Percentiles rank a stretch among this genome's conserved stretches.
Evolutionary conservation across 495 filamentous ascomycete genomes (phyloP).

Genomic region (Hypoxylon perforatum): DNA sequence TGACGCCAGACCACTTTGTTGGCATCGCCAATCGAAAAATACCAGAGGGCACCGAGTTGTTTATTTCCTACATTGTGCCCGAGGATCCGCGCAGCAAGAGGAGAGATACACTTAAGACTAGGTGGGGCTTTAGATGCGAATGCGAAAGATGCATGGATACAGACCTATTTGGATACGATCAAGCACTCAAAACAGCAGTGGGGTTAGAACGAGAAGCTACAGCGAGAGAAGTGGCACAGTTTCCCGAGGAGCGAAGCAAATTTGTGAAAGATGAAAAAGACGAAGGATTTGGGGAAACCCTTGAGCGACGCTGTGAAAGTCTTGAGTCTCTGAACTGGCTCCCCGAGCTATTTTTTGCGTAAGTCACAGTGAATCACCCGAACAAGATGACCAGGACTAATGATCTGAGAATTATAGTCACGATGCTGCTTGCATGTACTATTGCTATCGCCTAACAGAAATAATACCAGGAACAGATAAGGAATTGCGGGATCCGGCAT

Average conservation of each 20-base stretch:
- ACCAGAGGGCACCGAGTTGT: slow-evolving; percentile 14
- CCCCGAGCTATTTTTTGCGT: slow-evolving; percentile 30
- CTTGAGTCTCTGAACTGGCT: neutral
- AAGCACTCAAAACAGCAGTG: neutral
- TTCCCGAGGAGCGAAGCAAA: too few species aligned
- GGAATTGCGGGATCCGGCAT: too few species aligned
- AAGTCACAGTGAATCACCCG: slow-evolving; percentile 7
- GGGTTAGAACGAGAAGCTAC: neutral
- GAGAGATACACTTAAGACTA: neutral
- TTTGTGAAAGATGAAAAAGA: too few species aligned
- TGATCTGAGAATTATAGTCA: neutral
- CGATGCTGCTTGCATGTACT: too few species aligned
- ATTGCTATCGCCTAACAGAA: neutral
- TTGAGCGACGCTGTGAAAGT: neutral
- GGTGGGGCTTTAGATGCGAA: slow-evolving; percentile 5
- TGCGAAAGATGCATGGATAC: neutral
- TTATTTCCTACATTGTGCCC: slow-evolving; percentile 15
- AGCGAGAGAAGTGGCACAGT: too few species aligned
- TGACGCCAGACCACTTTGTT: neutral
- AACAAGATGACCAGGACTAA: neutral
- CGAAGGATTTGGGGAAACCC: neutral
- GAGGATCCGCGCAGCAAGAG: too few species aligned
- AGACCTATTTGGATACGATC: neutral
- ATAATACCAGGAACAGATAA: too few species aligned
- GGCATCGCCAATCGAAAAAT: slow-evolving; percentile 4